Conservation (phyloP, 1,139 yeast genomes). For the Taphrina wiesneri region DNA sequence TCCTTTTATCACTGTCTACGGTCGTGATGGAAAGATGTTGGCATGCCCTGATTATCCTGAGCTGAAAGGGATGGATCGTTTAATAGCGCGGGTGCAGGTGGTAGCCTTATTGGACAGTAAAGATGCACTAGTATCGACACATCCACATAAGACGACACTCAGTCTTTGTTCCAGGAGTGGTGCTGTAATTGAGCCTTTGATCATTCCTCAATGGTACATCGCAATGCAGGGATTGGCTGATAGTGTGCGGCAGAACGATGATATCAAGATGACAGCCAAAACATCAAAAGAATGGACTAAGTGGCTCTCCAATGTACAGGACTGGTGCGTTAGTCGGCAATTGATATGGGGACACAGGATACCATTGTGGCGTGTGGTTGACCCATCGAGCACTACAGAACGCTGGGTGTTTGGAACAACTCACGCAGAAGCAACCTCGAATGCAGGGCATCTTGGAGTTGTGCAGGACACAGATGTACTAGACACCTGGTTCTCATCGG, state of each 20-base stretch:
- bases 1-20: conserved; percentile 18
- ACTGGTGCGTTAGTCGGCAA: conserved; percentile 38
- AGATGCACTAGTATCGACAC: conserved; percentile 3
- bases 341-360: conserved; percentile 36
- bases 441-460: conserved; percentile 26
- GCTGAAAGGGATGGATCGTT: conserved; percentile 33
- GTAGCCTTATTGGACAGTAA: conserved; percentile 1
- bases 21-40: conserved; percentile 26
- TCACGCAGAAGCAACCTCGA: conserved; percentile 17
- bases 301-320: conserved; percentile 35
- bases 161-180: conserved; percentile 37
- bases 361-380: conserved; percentile 30
- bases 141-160: conserved; percentile 20
- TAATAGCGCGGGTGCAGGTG: conserved; percentile 17
- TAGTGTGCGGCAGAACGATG: conserved; percentile 7
- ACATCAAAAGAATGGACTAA: conserved; percentile 32
- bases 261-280: background rate
- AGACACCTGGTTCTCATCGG: conserved; percentile 38
- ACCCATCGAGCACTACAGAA: background rate
- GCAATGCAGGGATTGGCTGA: conserved; percentile 33
- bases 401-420: conserved; percentile 35
- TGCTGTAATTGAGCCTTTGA: conserved; percentile 34
- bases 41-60: conserved; percentile 12
- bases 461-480: conserved; percentile 36
- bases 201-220: conserved; percentile 37